Evolutionary conservation across 1,284 basidiomycete species (phyloP).

Genomic region (Trichosporon ovoides): DNA sequence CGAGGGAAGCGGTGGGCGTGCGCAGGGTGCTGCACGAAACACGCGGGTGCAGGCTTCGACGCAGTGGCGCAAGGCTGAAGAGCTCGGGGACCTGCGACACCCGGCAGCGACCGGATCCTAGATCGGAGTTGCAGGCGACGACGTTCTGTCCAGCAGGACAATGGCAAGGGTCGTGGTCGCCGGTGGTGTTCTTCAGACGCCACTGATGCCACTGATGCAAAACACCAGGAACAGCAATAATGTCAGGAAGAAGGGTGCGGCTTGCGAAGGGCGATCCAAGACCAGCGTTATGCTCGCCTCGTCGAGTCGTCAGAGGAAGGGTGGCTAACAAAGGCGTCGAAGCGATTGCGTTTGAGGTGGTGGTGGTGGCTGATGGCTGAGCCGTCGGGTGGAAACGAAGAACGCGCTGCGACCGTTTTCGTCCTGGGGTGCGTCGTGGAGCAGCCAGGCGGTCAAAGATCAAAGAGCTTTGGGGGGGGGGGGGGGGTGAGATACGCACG

Average conservation of each 20-base stretch:
- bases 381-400: no score
- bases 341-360: not conserved
- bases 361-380: no score
- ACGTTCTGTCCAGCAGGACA: not conserved
- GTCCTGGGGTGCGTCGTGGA: no score
- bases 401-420: no score
- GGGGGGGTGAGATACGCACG: no score
- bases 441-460: no score
- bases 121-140: not conserved
- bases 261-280: not conserved
- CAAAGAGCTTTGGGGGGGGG: no score
- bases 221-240: not conserved
- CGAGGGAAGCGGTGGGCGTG: not conserved
- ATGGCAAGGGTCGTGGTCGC: not conserved
- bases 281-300: not conserved
- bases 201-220: not conserved
- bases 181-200: not conserved
- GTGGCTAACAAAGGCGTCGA: not conserved
- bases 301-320: not conserved
- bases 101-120: not conserved
- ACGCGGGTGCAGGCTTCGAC: not conserved
- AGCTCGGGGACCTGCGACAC: not conserved
- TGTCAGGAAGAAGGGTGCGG: not conserved
- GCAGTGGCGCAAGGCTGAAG: not conserved
- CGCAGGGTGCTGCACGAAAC: not conserved